Percentiles rank a stretch among this genome's conserved stretches.
Evolutionary conservation across 1,284 basidiomycete genomes (phyloP).

Genomic region (Ustilago lituana): DNA sequence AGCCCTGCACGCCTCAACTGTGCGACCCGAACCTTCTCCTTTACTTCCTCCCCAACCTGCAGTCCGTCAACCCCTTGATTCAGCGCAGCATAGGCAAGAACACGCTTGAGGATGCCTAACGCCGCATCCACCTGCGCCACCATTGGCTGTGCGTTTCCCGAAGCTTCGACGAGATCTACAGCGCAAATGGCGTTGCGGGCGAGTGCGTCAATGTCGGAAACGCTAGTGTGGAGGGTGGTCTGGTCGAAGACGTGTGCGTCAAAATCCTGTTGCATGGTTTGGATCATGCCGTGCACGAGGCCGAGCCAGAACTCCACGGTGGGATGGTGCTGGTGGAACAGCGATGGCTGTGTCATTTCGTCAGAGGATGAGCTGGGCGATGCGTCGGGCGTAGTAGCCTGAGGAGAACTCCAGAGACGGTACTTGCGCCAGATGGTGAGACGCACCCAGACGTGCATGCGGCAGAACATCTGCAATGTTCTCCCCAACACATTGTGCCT

Average conservation of each 20-base stretch:
- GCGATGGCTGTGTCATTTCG: neutral
- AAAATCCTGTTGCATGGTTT: conserved; percentile 26
- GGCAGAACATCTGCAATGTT: conserved; percentile 49
- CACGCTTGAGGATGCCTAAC: conserved; percentile 27
- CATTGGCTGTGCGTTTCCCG: conserved; percentile 5
- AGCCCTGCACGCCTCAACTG: conserved; percentile 8
- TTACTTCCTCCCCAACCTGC: conserved; percentile 14
- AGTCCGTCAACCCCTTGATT: conserved; percentile 11
- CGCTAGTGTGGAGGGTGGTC: conserved; percentile 14
- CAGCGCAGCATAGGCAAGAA: conserved; percentile 11
- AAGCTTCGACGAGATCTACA: conserved; percentile 23
- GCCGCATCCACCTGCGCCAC: conserved; percentile 14
- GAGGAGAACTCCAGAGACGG: conserved; percentile 22
- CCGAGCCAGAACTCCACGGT: conserved; percentile 42
- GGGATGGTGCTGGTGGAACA: conserved; percentile 30
- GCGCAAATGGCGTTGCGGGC: conserved; percentile 24
- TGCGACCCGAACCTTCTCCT: conserved; percentile 4
- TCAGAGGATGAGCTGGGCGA: neutral
- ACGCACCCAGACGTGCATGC: conserved; percentile 49
- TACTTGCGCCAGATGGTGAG: conserved; percentile 48
- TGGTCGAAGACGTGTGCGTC: conserved; percentile 31
- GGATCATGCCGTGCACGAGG: conserved; percentile 29
- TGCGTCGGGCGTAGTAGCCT: neutral
- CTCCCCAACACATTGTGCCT: conserved; percentile 32
- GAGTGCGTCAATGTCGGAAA: conserved; percentile 32